These are phyloP conservation scores for Shiraia sp. DNA, from an alignment of 2,329 filamentous ascomycete genomes.

Conservation along the genomic window DNA sequence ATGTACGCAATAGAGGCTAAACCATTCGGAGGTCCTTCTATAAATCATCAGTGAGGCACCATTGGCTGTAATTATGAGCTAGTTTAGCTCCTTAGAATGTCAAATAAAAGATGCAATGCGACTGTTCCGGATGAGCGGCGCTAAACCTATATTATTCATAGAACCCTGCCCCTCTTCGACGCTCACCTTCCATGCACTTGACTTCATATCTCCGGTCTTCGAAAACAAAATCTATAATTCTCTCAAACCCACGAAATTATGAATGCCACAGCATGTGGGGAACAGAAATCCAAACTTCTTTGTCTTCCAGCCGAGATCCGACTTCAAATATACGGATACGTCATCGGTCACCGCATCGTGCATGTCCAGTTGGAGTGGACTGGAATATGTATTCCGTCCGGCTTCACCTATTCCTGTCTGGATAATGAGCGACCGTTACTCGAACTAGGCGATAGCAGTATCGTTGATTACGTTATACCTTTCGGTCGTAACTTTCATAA, in stretches of 20 bases:
- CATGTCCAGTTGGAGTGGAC: slow-evolving; percentile 11
- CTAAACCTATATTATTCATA: not conserved
- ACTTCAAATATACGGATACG: slow-evolving; percentile 15
- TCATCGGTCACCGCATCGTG: slow-evolving; percentile 10
- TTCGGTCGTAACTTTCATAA: slow-evolving; percentile 4
- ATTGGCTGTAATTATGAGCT: too few species aligned
- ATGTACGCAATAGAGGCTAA: not conserved
- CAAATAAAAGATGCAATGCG: not conserved
- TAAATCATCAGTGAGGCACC: too few species aligned
- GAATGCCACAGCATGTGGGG: not conserved
- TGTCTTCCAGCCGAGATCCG: slow-evolving; percentile 16
- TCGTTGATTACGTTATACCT: slow-evolving; percentile 2
- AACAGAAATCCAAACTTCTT: slow-evolving; percentile 4
- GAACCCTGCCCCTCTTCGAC: not conserved
- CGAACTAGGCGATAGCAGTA: slow-evolving; percentile 2
- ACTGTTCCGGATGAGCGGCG: too few species aligned
- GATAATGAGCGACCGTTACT: slow-evolving; percentile 7
- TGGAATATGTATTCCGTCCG: slow-evolving; percentile 9
- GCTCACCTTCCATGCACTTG: too few species aligned
- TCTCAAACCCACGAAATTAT: not conserved
- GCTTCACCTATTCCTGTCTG: slow-evolving; percentile 12
- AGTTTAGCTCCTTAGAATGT: too few species aligned
- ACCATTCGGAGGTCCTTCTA: too few species aligned
- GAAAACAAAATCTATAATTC: too few species aligned
- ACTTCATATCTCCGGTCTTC: too few species aligned